These are phyloP conservation scores for Amanita phalloides DNA, from an alignment of 768 basidiomycete species.

Conservation along the genomic window DNA sequence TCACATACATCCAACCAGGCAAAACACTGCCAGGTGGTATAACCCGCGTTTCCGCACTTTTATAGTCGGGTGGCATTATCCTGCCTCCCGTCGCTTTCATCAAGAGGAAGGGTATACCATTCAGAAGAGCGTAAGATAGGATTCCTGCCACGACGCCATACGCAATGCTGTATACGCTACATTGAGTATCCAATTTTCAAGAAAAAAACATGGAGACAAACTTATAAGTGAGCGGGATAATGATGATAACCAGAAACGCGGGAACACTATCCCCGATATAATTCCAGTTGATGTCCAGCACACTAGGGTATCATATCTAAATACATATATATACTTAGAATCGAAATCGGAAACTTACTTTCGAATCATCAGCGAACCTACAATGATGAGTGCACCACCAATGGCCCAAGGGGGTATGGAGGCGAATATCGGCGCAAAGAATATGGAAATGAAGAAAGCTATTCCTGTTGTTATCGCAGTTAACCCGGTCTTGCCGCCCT, in stretches of 20 bases:
- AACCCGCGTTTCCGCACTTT: slow-evolving; percentile 56
- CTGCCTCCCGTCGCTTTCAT: slow-evolving; percentile 46
- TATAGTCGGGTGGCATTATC: slow-evolving; percentile 53
- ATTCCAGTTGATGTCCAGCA: slow-evolving; percentile 82
- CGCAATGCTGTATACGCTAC: slow-evolving; percentile 48
- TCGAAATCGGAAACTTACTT: slow-evolving; percentile 34
- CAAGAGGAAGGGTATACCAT: slow-evolving; percentile 53
- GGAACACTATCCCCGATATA: slow-evolving; percentile 84
- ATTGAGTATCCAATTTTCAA: not conserved
- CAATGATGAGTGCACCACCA: slow-evolving; percentile 75
- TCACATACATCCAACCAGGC: slow-evolving; percentile 56
- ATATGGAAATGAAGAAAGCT: slow-evolving; percentile 74
- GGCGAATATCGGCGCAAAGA: slow-evolving; percentile 85
- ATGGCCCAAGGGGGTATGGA: slow-evolving; percentile 85
- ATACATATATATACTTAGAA: not conserved
- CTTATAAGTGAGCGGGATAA: slow-evolving; percentile 76
- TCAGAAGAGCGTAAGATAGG: slow-evolving; percentile 57
- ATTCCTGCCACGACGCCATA: slow-evolving; percentile 84
- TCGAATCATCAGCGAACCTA: slow-evolving; percentile 83
- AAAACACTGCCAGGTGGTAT: slow-evolving; percentile 62
- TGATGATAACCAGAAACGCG: slow-evolving; percentile 72
- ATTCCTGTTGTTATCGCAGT: slow-evolving; percentile 65
- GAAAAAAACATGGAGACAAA: slow-evolving; percentile 18
- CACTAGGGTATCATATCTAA: slow-evolving; percentile 24
- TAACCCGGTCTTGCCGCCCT: slow-evolving; percentile 84